Evolutionary conservation across 2,329 filamentous ascomycete species (phyloP).

Genomic region (Fusarium coffeatum): DNA sequence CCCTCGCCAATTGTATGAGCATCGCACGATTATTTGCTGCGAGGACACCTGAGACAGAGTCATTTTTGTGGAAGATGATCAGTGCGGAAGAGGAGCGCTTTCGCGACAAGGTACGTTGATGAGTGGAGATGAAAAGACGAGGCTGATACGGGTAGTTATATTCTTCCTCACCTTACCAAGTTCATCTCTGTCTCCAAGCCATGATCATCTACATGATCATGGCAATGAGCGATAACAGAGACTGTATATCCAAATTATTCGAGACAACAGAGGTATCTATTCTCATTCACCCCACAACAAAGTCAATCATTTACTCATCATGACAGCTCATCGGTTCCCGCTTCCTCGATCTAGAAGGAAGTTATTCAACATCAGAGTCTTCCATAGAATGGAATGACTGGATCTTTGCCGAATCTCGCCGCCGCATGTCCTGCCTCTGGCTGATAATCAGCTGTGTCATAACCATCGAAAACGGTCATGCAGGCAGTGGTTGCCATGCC

Average conservation of each 20-base stretch:
- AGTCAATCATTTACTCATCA: not conserved
- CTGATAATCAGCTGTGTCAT: slow-evolving; percentile 42
- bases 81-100: slow-evolving; percentile 41
- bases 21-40: slow-evolving; percentile 44
- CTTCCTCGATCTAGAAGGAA: slow-evolving; percentile 12
- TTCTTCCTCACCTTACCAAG: not conserved
- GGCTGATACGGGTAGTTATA: slow-evolving; percentile 8
- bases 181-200: slow-evolving; percentile 41
- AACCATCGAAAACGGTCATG: slow-evolving; percentile 21
- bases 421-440: slow-evolving; percentile 45
- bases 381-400: slow-evolving; percentile 46
- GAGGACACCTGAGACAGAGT: slow-evolving; percentile 36
- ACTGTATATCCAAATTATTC: slow-evolving; percentile 17
- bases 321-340: slow-evolving; percentile 23
- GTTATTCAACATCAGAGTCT: slow-evolving; percentile 30
- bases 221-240: slow-evolving; percentile 39
- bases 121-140: too few relatives aligned
- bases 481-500: slow-evolving; percentile 3
- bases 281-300: not conserved
- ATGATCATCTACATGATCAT: slow-evolving; percentile 49
- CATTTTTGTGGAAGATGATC: slow-evolving; percentile 47
- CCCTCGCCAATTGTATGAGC: slow-evolving; percentile 43
- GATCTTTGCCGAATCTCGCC: slow-evolving; percentile 49
- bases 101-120: slow-evolving; percentile 24
- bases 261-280: slow-evolving; percentile 34